Evolutionary conservation across 169 alveolate genomes (phyloP).

Genomic region (Cystoisospora suis): DNA sequence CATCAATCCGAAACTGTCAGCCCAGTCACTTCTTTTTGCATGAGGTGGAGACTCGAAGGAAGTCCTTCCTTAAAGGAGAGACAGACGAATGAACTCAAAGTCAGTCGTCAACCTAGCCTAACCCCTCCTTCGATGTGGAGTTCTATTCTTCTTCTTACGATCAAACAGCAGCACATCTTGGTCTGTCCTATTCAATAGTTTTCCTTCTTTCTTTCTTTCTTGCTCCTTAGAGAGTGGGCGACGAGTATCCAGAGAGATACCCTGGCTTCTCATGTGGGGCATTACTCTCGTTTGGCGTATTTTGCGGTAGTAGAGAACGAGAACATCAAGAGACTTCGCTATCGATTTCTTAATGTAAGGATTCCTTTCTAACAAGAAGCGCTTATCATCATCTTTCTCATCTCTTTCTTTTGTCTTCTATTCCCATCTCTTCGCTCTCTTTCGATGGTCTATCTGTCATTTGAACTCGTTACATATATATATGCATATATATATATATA

Average conservation of each 20-base stretch:
- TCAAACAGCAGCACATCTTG: no score
- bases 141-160: no score
- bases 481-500: no score
- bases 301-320: constrained; percentile 91
- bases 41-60: no score
- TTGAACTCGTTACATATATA: no score
- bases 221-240: constrained; percentile 89
- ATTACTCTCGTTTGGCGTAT: constrained; percentile 89
- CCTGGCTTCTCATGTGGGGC: constrained; percentile 91
- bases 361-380: neutral
- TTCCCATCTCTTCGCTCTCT: neutral
- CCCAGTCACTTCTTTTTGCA: no score
- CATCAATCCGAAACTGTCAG: no score
- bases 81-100: no score
- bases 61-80: no score
- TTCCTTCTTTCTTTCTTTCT: neutral
- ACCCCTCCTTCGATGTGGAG: no score
- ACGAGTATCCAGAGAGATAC: constrained; percentile 92
- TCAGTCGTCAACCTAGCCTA: no score
- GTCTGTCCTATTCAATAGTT: neutral
- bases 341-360: constrained; percentile 83
- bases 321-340: constrained; percentile 83
- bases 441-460: neutral
- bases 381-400: neutral
- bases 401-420: neutral